phyloP scores from a whole-genome alignment of 75 land plant genomes.

The Cunninghamia lanceolata region DNA sequence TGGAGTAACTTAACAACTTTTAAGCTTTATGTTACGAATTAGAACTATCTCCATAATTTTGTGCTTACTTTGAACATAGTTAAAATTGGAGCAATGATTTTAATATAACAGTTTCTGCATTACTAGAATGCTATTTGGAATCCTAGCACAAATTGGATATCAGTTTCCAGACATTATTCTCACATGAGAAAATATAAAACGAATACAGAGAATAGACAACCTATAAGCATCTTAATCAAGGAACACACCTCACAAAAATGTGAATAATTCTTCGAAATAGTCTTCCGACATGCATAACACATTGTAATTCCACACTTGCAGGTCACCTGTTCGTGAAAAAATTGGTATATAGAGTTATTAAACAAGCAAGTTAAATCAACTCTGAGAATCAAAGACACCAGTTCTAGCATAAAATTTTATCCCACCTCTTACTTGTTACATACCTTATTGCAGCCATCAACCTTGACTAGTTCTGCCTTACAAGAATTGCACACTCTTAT shows the following conservation, averaged over 20 bases:
- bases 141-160: neutral
- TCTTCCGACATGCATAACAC: constrained; percentile 43
- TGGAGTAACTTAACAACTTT: neutral
- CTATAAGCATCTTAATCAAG: neutral
- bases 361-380: neutral
- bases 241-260: constrained; percentile 38
- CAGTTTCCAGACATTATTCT: neutral
- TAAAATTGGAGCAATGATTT: neutral
- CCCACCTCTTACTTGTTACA: neutral
- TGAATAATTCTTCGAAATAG: constrained; percentile 21
- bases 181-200: neutral
- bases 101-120: neutral
- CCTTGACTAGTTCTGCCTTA: constrained; percentile 35
- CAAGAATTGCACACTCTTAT: constrained; percentile 34
- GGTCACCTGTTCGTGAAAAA: constrained; percentile 22
- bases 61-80: neutral
- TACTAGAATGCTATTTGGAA: neutral
- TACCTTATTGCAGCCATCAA: constrained; percentile 48
- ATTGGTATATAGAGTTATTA: neutral
- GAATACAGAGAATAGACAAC: neutral
- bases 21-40: neutral
- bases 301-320: constrained; percentile 40
- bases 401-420: neutral
- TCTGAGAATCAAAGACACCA: neutral
- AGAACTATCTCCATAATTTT: neutral